Percentiles rank a stretch among this genome's conserved stretches.
phyloP scores from a whole-genome alignment of 176 grass and related monocot species.

The Leersia perrieri region DNA sequence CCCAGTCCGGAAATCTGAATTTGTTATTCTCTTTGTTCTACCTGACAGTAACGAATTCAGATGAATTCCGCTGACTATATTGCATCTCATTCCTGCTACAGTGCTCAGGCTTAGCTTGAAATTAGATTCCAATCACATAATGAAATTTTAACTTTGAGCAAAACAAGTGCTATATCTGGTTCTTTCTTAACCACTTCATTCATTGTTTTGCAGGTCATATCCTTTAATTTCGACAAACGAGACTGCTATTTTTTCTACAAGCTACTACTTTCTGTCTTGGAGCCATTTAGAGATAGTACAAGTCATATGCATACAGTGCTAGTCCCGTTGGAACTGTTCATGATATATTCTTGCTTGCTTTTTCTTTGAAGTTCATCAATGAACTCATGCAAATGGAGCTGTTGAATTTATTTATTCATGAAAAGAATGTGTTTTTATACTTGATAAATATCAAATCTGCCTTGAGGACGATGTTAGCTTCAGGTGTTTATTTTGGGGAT shows the following conservation, averaged over 20 bases:
- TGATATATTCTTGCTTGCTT: background rate
- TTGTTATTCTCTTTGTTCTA: too few species aligned
- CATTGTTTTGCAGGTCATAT: conserved; percentile 72
- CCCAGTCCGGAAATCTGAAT: too few species aligned
- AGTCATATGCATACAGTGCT: background rate
- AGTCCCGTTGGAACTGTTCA: background rate
- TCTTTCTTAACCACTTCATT: too few species aligned
- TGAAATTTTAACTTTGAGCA: too few species aligned
- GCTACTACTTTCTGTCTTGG: too few species aligned
- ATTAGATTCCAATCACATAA: too few species aligned
- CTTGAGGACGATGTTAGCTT: background rate
- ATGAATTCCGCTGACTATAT: too few species aligned
- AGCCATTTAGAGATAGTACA: background rate
- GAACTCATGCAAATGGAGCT: background rate
- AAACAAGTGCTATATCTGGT: conserved; percentile 70
- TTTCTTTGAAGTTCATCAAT: background rate
- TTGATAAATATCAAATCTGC: background rate
- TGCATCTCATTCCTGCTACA: too few species aligned
- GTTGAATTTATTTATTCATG: background rate
- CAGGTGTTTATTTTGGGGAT: background rate
- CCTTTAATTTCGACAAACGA: conserved; percentile 28
- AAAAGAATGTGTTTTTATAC: background rate
- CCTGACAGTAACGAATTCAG: too few species aligned
- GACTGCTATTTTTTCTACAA: too few species aligned
- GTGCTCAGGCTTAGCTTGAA: too few species aligned